A percentile compares a stretch with the other conserved stretches of the same genome.
phyloP scores from a whole-genome alignment of 2,329 filamentous ascomycete species.

The Colletotrichum higginsianum region DNA sequence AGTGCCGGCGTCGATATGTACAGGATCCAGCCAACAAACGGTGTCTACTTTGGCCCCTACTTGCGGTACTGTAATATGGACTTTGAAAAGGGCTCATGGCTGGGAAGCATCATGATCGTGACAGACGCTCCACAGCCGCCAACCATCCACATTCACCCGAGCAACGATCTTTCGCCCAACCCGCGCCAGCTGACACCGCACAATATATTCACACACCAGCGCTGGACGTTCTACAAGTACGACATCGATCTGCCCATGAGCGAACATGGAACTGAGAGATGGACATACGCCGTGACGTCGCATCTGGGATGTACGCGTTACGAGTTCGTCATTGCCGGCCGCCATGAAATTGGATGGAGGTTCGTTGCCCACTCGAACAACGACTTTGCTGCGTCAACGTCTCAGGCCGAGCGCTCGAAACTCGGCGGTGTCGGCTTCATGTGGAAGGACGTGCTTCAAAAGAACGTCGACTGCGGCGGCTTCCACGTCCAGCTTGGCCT shows the following conservation, averaged over 20 bases:
- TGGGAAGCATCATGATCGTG: conserved; percentile 93
- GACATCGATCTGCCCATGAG: conserved; percentile 93
- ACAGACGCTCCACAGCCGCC: conserved; percentile 93
- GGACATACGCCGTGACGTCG: conserved; percentile 98
- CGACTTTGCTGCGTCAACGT: conserved; percentile 92
- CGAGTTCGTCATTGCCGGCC: conserved; percentile 94
- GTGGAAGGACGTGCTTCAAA: conserved; percentile 99
- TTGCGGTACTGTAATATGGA: conserved; percentile 98
- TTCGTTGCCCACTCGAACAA: conserved; percentile 97
- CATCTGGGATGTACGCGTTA: conserved; percentile 98
- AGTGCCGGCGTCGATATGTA: conserved; percentile 93
- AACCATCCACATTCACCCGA: conserved; percentile 95
- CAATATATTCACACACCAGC: conserved; percentile 88
- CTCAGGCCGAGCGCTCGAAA: conserved; percentile 85
- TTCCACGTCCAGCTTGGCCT: conserved; percentile 95
- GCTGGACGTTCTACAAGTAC: conserved; percentile 97
- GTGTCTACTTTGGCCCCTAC: conserved; percentile 98
- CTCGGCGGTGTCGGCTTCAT: conserved; percentile 93
- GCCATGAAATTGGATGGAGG: conserved; percentile 91
- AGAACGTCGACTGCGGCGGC: conserved; percentile 95
- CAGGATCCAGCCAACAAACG: conserved; percentile 92
- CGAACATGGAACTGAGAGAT: conserved; percentile 83
- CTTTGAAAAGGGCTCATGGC: conserved; percentile 89
- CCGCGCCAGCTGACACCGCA: conserved; percentile 87
- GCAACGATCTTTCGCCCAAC: conserved; percentile 91